These are phyloP conservation scores for Tuber calosporum DNA, from an alignment of 495 filamentous ascomycete species.

Conservation along the genomic window DNA sequence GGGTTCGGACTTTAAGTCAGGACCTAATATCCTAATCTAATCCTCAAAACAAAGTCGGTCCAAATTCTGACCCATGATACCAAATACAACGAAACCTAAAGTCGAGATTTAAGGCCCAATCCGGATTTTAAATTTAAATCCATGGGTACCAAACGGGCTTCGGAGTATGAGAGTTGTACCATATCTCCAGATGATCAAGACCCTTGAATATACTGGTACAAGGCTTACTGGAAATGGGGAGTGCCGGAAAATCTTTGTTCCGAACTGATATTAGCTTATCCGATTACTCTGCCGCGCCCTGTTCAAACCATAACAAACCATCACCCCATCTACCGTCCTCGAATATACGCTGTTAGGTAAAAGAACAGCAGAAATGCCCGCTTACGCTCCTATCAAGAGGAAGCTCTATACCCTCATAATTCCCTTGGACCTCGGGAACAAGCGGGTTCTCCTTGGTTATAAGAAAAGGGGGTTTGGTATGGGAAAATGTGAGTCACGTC, in stretches of 20 bases:
- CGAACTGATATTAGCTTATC: not conserved
- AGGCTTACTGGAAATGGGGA: not conserved
- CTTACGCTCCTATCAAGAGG: slow-evolving; percentile 20
- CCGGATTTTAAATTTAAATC: too few species aligned
- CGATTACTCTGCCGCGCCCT: not conserved
- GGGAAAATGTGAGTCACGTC: slow-evolving; percentile 35
- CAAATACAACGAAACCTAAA: too few species aligned
- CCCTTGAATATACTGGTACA: not conserved
- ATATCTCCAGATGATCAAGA: not conserved
- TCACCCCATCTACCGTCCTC: not conserved
- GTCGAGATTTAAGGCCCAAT: too few species aligned
- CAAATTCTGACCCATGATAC: too few species aligned
- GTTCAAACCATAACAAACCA: not conserved
- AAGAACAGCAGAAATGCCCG: slow-evolving; percentile 10
- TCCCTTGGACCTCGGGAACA: slow-evolving; percentile 18
- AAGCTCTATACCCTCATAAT: slow-evolving; percentile 41
- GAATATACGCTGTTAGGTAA: not conserved
- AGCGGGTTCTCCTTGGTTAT: slow-evolving; percentile 33
- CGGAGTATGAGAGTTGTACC: not conserved
- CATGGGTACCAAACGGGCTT: too few species aligned
- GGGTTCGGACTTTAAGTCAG: too few species aligned
- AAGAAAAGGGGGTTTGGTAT: slow-evolving; percentile 39
- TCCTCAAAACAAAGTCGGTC: too few species aligned
- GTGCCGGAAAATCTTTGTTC: not conserved
- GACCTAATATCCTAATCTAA: too few species aligned